Evolutionary conservation across 2,329 filamentous ascomycete genomes (phyloP).

Genomic region (Aureobasidium lini): DNA sequence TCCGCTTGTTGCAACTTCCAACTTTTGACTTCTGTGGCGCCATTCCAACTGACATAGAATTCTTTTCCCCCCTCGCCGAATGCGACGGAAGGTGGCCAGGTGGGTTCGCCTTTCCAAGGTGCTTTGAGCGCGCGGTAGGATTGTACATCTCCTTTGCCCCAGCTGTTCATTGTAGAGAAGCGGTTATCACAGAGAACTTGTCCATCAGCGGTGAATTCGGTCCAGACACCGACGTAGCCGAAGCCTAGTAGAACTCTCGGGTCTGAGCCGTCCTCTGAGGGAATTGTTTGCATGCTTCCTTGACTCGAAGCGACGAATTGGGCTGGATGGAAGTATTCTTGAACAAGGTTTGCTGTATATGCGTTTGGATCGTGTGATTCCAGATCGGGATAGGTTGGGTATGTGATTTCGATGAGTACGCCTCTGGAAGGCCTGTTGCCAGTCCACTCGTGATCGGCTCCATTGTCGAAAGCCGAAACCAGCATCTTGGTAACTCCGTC

Average conservation of each 20-base stretch:
- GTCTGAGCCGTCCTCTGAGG: constrained; percentile 1
- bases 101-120: constrained; percentile 23
- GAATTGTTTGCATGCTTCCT: constrained; percentile 21
- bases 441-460: constrained; percentile 15
- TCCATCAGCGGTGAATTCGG: constrained; percentile 38
- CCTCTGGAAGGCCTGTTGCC: constrained; percentile 19
- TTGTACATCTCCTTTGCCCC: constrained; percentile 27
- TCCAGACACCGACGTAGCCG: constrained; percentile 44
- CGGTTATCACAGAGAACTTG: constrained; percentile 36
- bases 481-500: constrained; percentile 24
- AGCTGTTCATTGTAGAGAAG: constrained; percentile 28
- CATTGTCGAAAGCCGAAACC: constrained; percentile 45
- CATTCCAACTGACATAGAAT: constrained; percentile 42
- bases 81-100: constrained; percentile 17
- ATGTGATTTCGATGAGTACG: constrained; percentile 26
- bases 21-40: constrained; percentile 37
- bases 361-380: too few species aligned
- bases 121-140: constrained; percentile 32
- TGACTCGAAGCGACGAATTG: constrained; percentile 20
- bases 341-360: constrained; percentile 25
- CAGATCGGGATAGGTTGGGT: constrained; percentile 15
- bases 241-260: constrained; percentile 40
- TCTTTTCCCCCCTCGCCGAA: constrained; percentile 15
- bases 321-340: constrained; percentile 22
- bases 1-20: constrained; percentile 35